Percentiles rank a stretch among this genome's conserved stretches.
Conservation (phyloP, 192 early-diverging fungal species). For the Podila verticillata region DNA sequence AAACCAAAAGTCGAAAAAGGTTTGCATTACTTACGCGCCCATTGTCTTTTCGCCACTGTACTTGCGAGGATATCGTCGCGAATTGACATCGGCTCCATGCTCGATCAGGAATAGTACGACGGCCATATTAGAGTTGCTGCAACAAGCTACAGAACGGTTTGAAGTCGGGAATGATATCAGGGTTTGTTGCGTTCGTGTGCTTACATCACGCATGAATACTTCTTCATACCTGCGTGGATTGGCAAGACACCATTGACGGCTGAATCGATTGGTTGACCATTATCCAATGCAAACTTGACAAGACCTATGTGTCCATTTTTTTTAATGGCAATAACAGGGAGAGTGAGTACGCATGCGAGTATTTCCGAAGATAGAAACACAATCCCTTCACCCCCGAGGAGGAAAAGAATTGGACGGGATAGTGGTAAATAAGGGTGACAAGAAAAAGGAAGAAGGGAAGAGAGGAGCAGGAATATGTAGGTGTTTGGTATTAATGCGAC, state of each 20-base stretch:
- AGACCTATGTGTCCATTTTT: constrained; percentile 50
- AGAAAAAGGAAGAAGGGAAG: constrained; percentile 1
- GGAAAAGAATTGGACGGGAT: neutral
- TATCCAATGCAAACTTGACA: constrained; percentile 73
- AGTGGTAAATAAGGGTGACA: neutral
- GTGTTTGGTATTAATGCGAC: neutral
- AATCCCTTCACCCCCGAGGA: neutral
- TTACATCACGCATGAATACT: constrained; percentile 26
- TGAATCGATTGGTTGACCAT: constrained; percentile 77
- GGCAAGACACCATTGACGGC: constrained; percentile 74
- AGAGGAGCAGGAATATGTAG: neutral
- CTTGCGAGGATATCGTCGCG: constrained; percentile 56
- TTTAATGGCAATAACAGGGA: constrained; percentile 9
- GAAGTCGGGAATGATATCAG: neutral
- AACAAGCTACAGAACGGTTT: constrained; percentile 18
- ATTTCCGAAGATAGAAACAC: neutral
- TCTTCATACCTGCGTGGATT: constrained; percentile 59
- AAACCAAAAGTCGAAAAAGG: too few relatives aligned
- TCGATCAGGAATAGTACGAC: constrained; percentile 77
- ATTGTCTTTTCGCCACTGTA: constrained; percentile 39
- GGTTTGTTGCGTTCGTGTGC: neutral
- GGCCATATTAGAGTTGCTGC: constrained; percentile 66
- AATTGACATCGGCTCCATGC: constrained; percentile 75
- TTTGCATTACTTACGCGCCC: constrained; percentile 14
- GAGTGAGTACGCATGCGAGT: constrained; percentile 5